phyloP scores from a whole-genome alignment of 2,329 filamentous ascomycete genomes.

The Dactylellina cionopaga region DNA sequence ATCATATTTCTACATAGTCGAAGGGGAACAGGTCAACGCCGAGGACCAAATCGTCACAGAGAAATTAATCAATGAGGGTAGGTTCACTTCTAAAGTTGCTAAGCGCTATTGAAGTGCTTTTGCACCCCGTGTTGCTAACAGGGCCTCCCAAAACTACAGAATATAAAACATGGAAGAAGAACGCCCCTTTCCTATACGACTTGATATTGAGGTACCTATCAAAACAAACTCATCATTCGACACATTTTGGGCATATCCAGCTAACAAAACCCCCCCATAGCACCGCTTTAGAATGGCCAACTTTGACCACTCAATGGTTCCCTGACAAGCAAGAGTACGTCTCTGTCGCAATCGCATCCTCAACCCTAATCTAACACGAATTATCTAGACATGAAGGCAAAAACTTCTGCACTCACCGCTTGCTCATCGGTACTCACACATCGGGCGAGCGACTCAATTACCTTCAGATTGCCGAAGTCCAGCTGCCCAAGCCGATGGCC shows the following conservation, averaged over 20 bases:
- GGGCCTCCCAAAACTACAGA: conserved; percentile 66
- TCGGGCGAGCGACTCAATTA: conserved; percentile 87
- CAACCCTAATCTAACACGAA: conserved; percentile 12
- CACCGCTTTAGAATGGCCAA: conserved; percentile 95
- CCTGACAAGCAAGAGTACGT: conserved; percentile 84
- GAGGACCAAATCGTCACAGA: conserved; percentile 64
- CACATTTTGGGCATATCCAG: not conserved
- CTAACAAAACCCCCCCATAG: conserved; percentile 61
- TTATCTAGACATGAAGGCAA: conserved; percentile 75
- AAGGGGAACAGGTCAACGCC: conserved; percentile 24
- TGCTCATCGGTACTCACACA: conserved; percentile 94
- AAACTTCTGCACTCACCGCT: conserved; percentile 84
- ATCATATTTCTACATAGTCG: conserved; percentile 3
- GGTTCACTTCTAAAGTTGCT: conserved; percentile 24
- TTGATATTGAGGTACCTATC: conserved; percentile 80
- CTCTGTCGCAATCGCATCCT: conserved; percentile 8
- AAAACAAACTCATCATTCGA: conserved; percentile 12
- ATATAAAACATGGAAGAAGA: conserved; percentile 99
- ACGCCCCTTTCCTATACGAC: conserved; percentile 96
- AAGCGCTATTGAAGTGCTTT: too few species aligned
- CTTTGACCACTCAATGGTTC: conserved; percentile 96
- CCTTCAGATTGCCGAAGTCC: conserved; percentile 91
- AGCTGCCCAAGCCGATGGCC: conserved; percentile 80
- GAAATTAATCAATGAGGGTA: conserved; percentile 93
- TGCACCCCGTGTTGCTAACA: not conserved